phyloP scores from a whole-genome alignment of 2,329 filamentous ascomycete genomes.

The Calonectria montana region DNA sequence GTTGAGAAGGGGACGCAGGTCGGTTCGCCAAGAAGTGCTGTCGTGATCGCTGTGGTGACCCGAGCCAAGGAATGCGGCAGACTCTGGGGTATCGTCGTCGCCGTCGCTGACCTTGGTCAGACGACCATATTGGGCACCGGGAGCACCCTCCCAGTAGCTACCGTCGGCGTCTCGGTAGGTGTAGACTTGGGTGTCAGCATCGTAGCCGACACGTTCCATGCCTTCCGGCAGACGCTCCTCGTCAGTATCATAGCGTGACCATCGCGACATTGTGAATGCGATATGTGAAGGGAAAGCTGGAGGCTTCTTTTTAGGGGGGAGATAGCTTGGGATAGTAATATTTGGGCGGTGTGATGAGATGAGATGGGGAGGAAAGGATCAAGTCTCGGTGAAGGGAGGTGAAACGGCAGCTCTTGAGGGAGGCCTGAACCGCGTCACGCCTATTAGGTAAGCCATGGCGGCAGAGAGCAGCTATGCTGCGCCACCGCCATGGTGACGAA shows the following conservation, averaged over 20 bases:
- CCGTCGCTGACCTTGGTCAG: constrained; percentile 54
- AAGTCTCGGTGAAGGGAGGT: background rate
- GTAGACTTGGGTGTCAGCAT: constrained; percentile 65
- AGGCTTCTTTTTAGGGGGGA: background rate
- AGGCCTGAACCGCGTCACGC: constrained; percentile 10
- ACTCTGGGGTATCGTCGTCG: constrained; percentile 32
- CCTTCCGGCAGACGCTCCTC: constrained; percentile 65
- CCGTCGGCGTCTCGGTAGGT: constrained; percentile 63
- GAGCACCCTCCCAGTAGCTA: constrained; percentile 61
- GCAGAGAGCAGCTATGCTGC: constrained; percentile 27
- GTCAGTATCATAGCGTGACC: constrained; percentile 58
- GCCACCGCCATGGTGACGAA: constrained; percentile 17
- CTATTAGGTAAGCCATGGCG: constrained; percentile 20
- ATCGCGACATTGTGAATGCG: constrained; percentile 52
- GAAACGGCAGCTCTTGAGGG: constrained; percentile 10
- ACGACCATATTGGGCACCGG: constrained; percentile 61
- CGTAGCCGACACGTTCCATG: constrained; percentile 66
- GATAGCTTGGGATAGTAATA: background rate
- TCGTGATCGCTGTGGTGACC: constrained; percentile 31
- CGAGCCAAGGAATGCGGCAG: constrained; percentile 46
- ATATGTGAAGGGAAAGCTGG: background rate
- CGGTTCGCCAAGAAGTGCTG: constrained; percentile 61
- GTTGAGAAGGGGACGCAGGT: constrained; percentile 67
- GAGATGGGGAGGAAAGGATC: background rate
- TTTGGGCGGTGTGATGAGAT: background rate